Percentiles rank a stretch among this genome's conserved stretches.
Evolutionary conservation across 306 rosid species (phyloP).

Genomic region (Vigna radiata): DNA sequence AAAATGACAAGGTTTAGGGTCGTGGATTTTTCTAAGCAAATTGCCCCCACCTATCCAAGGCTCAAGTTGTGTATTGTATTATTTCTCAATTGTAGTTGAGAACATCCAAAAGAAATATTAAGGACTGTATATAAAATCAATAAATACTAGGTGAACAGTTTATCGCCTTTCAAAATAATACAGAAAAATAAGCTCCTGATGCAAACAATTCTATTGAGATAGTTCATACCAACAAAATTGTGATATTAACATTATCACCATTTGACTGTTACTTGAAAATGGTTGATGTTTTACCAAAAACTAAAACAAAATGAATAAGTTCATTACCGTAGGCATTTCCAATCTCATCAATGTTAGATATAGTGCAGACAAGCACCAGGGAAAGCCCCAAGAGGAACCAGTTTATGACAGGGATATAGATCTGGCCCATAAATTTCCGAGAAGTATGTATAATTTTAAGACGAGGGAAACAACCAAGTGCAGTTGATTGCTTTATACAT

Average conservation of each 20-base stretch:
- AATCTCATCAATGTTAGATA: constrained; percentile 87
- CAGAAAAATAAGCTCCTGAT: constrained; percentile 21
- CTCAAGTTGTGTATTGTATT: constrained; percentile 6
- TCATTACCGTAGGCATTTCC: constrained; percentile 97
- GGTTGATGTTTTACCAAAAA: constrained; percentile 29
- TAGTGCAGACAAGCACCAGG: constrained; percentile 75
- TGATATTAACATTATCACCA: constrained; percentile 28
- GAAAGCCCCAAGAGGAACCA: constrained; percentile 92
- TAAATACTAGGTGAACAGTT: neutral
- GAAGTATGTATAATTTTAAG: constrained; percentile 94
- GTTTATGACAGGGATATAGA: constrained; percentile 91
- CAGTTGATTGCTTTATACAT: constrained; percentile 94
- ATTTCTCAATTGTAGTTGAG: constrained; percentile 28
- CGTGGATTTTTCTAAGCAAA: constrained; percentile 6
- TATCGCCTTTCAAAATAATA: constrained; percentile 19
- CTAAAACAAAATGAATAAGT: neutral
- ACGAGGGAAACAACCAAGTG: constrained; percentile 99
- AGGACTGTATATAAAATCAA: neutral
- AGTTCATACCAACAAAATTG: constrained; percentile 2
- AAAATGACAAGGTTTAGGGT: constrained; percentile 14
- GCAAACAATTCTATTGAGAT: constrained; percentile 28
- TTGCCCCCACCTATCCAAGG: constrained; percentile 28
- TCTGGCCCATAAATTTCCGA: constrained; percentile 98
- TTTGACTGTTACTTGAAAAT: constrained; percentile 17
- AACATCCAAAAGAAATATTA: constrained; percentile 35